Percentiles rank a stretch among this genome's conserved stretches.
Conservation (phyloP, 2,329 filamentous ascomycete species). For the Trichoderma semiorbis region DNA sequence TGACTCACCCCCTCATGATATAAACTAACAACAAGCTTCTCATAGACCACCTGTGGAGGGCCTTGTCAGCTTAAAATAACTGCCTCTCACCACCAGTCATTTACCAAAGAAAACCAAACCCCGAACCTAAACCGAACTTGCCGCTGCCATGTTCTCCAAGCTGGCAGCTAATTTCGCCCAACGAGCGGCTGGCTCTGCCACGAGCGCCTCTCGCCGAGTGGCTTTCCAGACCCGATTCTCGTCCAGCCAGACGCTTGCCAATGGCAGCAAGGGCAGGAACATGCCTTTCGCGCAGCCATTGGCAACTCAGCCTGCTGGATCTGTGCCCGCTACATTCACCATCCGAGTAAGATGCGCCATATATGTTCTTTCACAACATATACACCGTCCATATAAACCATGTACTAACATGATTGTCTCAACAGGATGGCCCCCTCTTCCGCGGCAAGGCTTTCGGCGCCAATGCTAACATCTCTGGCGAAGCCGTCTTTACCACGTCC, state of each 20-base stretch:
- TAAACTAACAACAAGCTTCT: slow-evolving; percentile 17
- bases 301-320: slow-evolving; percentile 61
- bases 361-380: background rate
- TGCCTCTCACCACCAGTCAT: background rate
- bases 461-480: slow-evolving; percentile 93
- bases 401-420: slow-evolving; percentile 7
- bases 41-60: slow-evolving; percentile 44
- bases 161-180: slow-evolving; percentile 51
- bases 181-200: slow-evolving; percentile 47
- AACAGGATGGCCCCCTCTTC: slow-evolving; percentile 87
- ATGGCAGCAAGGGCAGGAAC: slow-evolving; percentile 66
- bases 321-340: slow-evolving; percentile 74
- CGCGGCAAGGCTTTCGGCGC: slow-evolving; percentile 95
- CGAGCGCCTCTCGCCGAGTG: slow-evolving; percentile 38
- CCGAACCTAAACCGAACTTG: background rate
- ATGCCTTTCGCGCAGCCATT: slow-evolving; percentile 58
- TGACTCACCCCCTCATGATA: slow-evolving; percentile 42
- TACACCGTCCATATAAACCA: background rate
- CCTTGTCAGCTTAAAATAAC: slow-evolving; percentile 31
- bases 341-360: slow-evolving; percentile 64
- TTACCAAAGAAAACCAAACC: background rate
- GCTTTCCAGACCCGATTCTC: slow-evolving; percentile 38
- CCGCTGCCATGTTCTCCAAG: slow-evolving; percentile 57
- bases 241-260: slow-evolving; percentile 47
- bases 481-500: slow-evolving; percentile 98